Percentiles rank a stretch among this genome's conserved stretches.
These are phyloP conservation scores for Penicillium griseofulvum DNA, from an alignment of 2,329 filamentous ascomycete genomes.

Conservation along the genomic window DNA sequence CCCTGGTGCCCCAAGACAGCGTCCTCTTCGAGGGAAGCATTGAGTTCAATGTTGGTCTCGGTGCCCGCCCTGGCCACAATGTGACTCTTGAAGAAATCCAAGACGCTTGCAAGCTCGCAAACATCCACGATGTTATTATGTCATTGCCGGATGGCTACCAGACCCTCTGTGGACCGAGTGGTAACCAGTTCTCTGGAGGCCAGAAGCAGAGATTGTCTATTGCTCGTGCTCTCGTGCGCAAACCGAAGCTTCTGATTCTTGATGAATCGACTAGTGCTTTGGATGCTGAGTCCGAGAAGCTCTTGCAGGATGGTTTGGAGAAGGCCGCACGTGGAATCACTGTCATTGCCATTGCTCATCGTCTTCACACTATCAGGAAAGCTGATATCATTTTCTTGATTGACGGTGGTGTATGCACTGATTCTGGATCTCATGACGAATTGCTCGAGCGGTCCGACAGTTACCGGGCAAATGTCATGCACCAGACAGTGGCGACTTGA, in stretches of 20 bases:
- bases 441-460: conserved; percentile 49
- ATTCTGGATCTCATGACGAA: conserved; percentile 62
- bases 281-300: conserved; percentile 53
- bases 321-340: conserved; percentile 36
- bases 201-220: conserved; percentile 60
- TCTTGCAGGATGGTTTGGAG: conserved; percentile 45
- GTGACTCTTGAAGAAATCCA: conserved; percentile 62
- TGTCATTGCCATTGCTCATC: conserved; percentile 44
- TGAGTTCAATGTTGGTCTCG: conserved; percentile 48
- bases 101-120: conserved; percentile 64
- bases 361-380: conserved; percentile 56
- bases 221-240: conserved; percentile 56
- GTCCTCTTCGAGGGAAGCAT: conserved; percentile 50
- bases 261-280: conserved; percentile 62
- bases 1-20: conserved; percentile 49
- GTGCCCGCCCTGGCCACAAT: conserved; percentile 52
- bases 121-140: conserved; percentile 67
- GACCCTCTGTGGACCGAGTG: conserved; percentile 53
- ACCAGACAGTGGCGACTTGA: conserved; percentile 34
- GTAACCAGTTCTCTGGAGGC: conserved; percentile 54
- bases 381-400: conserved; percentile 78
- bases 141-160: conserved; percentile 60
- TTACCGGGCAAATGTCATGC: conserved; percentile 42
- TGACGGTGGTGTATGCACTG: conserved; percentile 63
- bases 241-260: conserved; percentile 56